Percentiles rank a stretch among this genome's conserved stretches.
These are phyloP conservation scores for Aspergillus sp. DNA, from an alignment of 2,329 filamentous ascomycete species.

Conservation along the genomic window DNA sequence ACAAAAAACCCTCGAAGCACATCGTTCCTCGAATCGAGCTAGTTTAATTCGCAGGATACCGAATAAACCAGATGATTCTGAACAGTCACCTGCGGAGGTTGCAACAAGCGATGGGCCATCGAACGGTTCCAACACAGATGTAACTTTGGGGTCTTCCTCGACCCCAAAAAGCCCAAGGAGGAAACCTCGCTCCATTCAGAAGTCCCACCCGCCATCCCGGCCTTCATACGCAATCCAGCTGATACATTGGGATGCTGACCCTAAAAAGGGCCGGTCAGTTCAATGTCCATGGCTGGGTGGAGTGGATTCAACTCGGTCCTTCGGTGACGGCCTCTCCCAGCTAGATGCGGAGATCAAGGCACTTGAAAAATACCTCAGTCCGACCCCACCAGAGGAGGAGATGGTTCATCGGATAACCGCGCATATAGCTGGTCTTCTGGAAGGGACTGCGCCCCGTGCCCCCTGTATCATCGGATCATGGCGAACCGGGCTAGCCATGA, in stretches of 20 bases:
- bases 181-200: not conserved
- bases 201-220: not conserved
- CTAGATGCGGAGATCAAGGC: constrained; percentile 51
- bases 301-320: constrained; percentile 15
- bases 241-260: constrained; percentile 2
- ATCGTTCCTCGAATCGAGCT: constrained; percentile 42
- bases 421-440: constrained; percentile 33
- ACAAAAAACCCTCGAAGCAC: constrained; percentile 44
- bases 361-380: constrained; percentile 49
- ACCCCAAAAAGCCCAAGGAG: not conserved
- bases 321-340: constrained; percentile 28
- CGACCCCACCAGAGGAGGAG: constrained; percentile 45
- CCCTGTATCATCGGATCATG: constrained; percentile 57
- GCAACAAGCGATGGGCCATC: not conserved
- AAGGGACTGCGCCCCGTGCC: constrained; percentile 28
- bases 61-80: constrained; percentile 12
- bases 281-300: constrained; percentile 39
- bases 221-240: not conserved
- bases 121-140: constrained; percentile 2
- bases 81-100: constrained; percentile 1
- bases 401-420: constrained; percentile 28
- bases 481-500: constrained; percentile 53
- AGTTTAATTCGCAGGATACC: constrained; percentile 38
- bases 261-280: constrained; percentile 12
- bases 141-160: not conserved